Evolutionary conservation across 345 rosid species (phyloP), one percentile per base, ranked within the genome.

Genomic region (rapeseed (Brassica napus)): DNA sequence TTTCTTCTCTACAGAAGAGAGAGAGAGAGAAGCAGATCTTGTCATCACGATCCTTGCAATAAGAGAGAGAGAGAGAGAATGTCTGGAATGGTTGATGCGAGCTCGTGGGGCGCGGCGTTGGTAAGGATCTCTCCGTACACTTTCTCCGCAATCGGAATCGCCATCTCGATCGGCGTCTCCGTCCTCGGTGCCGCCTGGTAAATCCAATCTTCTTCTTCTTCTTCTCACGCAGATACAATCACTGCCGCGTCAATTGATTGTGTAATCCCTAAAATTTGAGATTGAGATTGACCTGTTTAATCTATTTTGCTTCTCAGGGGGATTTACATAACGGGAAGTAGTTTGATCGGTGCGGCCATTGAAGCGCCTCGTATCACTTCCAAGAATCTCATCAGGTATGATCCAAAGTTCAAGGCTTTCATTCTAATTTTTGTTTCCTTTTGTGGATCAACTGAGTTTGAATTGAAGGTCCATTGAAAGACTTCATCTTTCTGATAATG

Each of bases 181-280:
- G 98, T 95, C 80, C 99, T 95, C 83, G 99, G 98, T 78, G 98
- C 99, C 69, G 99, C 98, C 78, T 95, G 99, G 99, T 95, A 89
- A 15, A 30, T 39, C 55, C 23, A 78, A 14, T 42, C 31, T 61
- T n/a, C 26, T 10, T 21, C 15, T 10, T 21, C 15, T 37, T 9
- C 54, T 5, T 14, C n/a, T 47, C 55, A 47, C 16, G 16, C 14
- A 4, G 16, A 47, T 49, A 0, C 54, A 14, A 47, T 14, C 54
- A 12, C 5, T 4, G 0, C 55, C 2, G 18, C 5, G 7, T 49
- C 18, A 49, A 49, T 49, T 49, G 6, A 5, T 49, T 49, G 7
- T 49, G 55, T 4, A 49, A 14, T 39, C 16, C 16, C 18, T 14
- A 14, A 14, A 49, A 49, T 14, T n/a, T 2, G 52, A 26, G 30